Conservation (phyloP, 148 eudicot genomes). For the Rheum nobile region DNA sequence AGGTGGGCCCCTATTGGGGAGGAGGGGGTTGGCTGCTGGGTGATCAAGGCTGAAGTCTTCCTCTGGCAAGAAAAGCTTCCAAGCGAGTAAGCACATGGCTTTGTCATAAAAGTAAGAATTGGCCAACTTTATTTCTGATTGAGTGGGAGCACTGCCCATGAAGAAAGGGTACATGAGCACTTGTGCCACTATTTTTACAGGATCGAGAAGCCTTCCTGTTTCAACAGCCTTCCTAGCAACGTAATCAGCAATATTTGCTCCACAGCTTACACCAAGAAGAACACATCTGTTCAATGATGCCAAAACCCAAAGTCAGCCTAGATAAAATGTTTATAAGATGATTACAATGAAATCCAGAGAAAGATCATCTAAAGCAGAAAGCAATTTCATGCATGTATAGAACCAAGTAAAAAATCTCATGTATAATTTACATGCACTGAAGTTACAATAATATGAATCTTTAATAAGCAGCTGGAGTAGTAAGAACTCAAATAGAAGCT, state of each 20-base stretch:
- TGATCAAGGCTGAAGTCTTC: conserved; percentile 83
- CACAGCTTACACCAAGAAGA: conserved; percentile 90
- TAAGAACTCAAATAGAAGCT: not conserved
- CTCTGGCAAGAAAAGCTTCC: conserved; percentile 87
- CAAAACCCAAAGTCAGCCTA: not conserved
- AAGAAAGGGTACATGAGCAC: conserved; percentile 93
- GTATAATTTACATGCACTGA: not conserved
- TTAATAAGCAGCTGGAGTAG: not conserved
- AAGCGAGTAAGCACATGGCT: conserved; percentile 77
- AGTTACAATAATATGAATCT: not conserved
- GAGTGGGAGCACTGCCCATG: conserved; percentile 80
- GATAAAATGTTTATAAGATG: not conserved
- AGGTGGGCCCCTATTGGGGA: conserved; percentile 54
- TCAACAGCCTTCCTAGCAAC: conserved; percentile 83
- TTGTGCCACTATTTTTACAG: conserved; percentile 90
- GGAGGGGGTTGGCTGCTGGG: conserved; percentile 90
- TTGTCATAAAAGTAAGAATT: conserved; percentile 94
- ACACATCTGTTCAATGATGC: conserved; percentile 51
- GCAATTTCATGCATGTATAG: not conserved
- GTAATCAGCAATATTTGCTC: conserved; percentile 83
- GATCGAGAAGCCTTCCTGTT: conserved; percentile 61
- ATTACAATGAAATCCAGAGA: not conserved
- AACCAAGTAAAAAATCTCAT: not conserved
- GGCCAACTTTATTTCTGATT: conserved; percentile 79
- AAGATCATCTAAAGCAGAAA: not conserved